Percentiles rank a stretch among this genome's conserved stretches.
phyloP scores from a whole-genome alignment of 2,329 filamentous ascomycete genomes.

The Tolypocladium endophyticum region DNA sequence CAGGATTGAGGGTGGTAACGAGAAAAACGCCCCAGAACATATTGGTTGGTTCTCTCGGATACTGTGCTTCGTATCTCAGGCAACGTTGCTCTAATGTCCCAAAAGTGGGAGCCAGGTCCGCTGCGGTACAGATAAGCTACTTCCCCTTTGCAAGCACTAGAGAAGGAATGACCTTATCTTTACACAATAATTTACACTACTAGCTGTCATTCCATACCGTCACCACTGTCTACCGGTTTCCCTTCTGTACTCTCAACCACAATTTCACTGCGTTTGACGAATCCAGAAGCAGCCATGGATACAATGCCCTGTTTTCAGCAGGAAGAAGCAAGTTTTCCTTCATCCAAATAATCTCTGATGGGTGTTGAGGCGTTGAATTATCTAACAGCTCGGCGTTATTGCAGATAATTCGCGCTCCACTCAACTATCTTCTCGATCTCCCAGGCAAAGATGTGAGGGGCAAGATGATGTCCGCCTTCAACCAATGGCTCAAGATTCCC shows the following conservation, averaged over 20 bases:
- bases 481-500: constrained; percentile 63
- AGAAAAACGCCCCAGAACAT: neutral
- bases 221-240: neutral
- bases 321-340: neutral
- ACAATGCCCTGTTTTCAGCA: neutral
- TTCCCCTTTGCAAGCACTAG: neutral
- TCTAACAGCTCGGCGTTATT: neutral
- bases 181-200: neutral
- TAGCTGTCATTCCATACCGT: neutral
- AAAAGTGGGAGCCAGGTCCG: neutral
- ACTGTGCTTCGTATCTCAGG: neutral
- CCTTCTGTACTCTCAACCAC: too few relatives aligned
- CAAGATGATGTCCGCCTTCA: constrained; percentile 43
- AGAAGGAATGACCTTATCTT: neutral
- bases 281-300: neutral
- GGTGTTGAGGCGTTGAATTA: neutral
- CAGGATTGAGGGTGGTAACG: neutral
- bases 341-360: neutral
- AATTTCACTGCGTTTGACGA: neutral
- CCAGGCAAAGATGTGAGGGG: neutral
- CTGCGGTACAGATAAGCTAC: neutral
- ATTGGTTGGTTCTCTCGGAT: neutral
- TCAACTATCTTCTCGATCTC: neutral
- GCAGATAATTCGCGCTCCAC: neutral
- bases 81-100: neutral